Base-by-base conservation (phyloP, 148 eudicot species). In the Rhododendron henanense region DNA sequence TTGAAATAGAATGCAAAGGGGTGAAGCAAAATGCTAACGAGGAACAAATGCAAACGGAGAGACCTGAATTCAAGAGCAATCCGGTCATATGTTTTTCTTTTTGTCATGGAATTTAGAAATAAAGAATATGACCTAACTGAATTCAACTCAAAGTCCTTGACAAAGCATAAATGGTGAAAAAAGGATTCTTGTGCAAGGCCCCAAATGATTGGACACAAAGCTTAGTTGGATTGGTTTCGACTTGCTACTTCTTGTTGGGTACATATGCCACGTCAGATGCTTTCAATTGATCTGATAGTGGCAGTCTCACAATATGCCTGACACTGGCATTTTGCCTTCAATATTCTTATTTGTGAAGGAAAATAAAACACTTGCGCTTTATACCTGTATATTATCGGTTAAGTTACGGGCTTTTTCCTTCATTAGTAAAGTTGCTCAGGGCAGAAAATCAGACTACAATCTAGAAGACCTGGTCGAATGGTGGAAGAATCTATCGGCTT, bases 231-330 rank as follows among this genome's bases (percentile, higher is more conserved):
- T 71, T 71, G 41, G 41, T 71, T 33, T 71, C 19, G 19, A 23
- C 81, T 45, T 47, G 35, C 57, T n/a, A 81, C 83, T 81, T 81
- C 18, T 51, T 57, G 45, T 81, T 81, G 83, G 83, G 28, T 44
- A 55, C 35, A 57, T 57, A 21, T 57, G 39, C 83, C 83, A 57
- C 0, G 2, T 21, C n/a, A 10, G 48, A 41, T 81, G 71, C 71
- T 81, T 81, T 35, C 28, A 81, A 18, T 10, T 18, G 11, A 28
- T 19, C 33, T 81, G 82, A 80, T 31, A 28, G 9, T 25, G 23
- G 48, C 28, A 6, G 28, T 81, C 83, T 81, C 28, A 18, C 48
- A 18, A 55, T 57, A 9, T 16, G 63, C 53, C 23, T 31, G 61
- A 79, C 82, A 2, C 25, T 57, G 47, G 69, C 16, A 19, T 31